Percentiles rank a stretch among this genome's conserved stretches.
phyloP scores from a whole-genome alignment of 2,329 filamentous ascomycete species.

The Trichoderma brevicompactum region DNA sequence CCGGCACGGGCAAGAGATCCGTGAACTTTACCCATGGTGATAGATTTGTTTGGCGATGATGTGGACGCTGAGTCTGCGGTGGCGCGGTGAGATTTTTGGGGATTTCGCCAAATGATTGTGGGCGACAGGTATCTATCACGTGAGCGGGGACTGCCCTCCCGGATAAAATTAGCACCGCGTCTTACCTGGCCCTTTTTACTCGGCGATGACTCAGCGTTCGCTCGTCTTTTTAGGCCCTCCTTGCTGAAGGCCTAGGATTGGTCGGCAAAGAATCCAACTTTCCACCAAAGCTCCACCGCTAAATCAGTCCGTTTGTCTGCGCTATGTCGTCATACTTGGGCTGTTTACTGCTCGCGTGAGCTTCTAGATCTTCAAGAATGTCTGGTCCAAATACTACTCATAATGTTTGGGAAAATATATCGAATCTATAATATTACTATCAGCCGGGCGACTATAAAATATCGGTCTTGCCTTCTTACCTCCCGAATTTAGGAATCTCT shows the following conservation, averaged over 20 bases:
- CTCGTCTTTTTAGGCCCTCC: background rate
- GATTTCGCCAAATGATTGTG: conserved; percentile 48
- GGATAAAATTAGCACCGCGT: conserved; percentile 37
- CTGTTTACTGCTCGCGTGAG: background rate
- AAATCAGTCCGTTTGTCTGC: background rate
- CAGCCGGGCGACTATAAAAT: too few relatives aligned
- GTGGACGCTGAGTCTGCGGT: conserved; percentile 43
- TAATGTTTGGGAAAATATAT: background rate
- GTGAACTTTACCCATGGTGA: conserved; percentile 89
- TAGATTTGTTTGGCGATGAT: conserved; percentile 47
- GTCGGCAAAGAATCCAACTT: background rate
- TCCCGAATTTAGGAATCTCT: too few relatives aligned
- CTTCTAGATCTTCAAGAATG: background rate
- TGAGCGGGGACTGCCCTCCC: conserved; percentile 45
- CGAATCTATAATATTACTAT: too few relatives aligned
- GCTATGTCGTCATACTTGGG: conserved; percentile 16
- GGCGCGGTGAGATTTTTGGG: conserved; percentile 41
- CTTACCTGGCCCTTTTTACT: background rate
- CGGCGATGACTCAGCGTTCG: conserved; percentile 11
- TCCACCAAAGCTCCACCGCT: background rate
- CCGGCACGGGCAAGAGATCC: conserved; percentile 87
- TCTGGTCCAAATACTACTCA: background rate
- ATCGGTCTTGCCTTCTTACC: too few relatives aligned
- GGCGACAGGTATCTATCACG: conserved; percentile 44
- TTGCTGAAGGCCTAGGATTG: background rate